phyloP scores from a whole-genome alignment of 2,329 filamentous ascomycete species.

The Talaromyces verruculosus region DNA sequence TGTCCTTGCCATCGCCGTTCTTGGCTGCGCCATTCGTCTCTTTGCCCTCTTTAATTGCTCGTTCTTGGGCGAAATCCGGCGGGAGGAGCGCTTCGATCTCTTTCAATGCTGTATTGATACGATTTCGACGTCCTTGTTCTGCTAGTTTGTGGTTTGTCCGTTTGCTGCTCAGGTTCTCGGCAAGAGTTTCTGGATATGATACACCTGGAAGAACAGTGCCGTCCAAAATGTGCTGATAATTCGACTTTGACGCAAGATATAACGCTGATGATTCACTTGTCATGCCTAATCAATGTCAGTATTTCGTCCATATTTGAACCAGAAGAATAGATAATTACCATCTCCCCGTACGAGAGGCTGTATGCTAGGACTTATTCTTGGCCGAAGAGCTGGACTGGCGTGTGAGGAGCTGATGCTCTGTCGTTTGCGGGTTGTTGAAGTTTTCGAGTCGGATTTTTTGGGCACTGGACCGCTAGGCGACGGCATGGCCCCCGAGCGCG shows the following conservation, averaged over 20 bases:
- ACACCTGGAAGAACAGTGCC: conserved; percentile 88
- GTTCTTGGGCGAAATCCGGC: conserved; percentile 46
- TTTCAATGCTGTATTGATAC: conserved; percentile 90
- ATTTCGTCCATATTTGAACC: background rate
- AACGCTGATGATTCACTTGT: conserved; percentile 64
- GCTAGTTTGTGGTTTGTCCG: conserved; percentile 97
- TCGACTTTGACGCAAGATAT: conserved; percentile 88
- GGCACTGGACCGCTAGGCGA: conserved; percentile 49
- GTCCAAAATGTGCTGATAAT: conserved; percentile 96
- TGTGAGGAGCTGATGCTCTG: conserved; percentile 69
- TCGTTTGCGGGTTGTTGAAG: conserved; percentile 64
- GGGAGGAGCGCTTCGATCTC: conserved; percentile 90
- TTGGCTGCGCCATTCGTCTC: conserved; percentile 44
- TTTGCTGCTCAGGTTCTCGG: conserved; percentile 92
- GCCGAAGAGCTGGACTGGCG: conserved; percentile 81
- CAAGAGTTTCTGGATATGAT: conserved; percentile 84
- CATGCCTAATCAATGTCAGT: conserved; percentile 32
- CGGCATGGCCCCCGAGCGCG: conserved; percentile 53
- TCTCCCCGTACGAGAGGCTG: conserved; percentile 80
- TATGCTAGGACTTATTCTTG: conserved; percentile 90
- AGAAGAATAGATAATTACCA: conserved; percentile 46
- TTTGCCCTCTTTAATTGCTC: conserved; percentile 35
- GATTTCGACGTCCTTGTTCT: conserved; percentile 90
- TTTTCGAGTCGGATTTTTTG: conserved; percentile 48
- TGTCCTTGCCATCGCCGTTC: conserved; percentile 42